Percentiles rank a stretch among this genome's conserved stretches.
phyloP scores from a whole-genome alignment of 495 filamentous ascomycete genomes.

The Bathelium albidoporum region DNA sequence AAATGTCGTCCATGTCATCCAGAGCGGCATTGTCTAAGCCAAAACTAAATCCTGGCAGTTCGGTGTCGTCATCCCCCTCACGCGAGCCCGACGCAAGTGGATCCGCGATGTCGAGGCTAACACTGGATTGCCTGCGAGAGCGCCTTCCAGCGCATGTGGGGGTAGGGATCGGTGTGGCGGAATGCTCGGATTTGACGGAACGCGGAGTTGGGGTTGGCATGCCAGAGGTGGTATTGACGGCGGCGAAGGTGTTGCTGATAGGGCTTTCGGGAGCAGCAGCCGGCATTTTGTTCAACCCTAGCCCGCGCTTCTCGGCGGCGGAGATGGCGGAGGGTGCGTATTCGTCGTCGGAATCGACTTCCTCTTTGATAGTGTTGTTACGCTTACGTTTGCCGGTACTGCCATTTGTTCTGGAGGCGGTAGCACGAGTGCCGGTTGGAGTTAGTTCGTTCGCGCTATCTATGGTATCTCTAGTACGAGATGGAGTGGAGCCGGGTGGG shows the following conservation, averaged over 20 bases:
- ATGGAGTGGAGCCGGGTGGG: neutral
- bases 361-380: neutral
- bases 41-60: no score
- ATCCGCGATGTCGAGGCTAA: neutral
- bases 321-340: neutral
- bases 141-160: neutral
- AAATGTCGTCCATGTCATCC: neutral
- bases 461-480: neutral
- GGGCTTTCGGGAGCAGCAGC: neutral
- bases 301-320: neutral
- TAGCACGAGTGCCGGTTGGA: neutral
- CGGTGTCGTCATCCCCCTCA: no score
- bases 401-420: neutral
- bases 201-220: neutral
- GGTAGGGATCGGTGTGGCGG: neutral
- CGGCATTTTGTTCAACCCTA: neutral
- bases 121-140: neutral
- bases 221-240: neutral
- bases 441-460: neutral
- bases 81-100: neutral
- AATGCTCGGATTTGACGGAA: neutral
- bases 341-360: constrained; percentile 8
- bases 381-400: constrained; percentile 7
- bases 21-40: no score
- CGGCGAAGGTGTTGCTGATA: neutral